These are phyloP conservation scores for Piper betle DNA, from an alignment of 164 flowering plant species.

Conservation along the genomic window DNA sequence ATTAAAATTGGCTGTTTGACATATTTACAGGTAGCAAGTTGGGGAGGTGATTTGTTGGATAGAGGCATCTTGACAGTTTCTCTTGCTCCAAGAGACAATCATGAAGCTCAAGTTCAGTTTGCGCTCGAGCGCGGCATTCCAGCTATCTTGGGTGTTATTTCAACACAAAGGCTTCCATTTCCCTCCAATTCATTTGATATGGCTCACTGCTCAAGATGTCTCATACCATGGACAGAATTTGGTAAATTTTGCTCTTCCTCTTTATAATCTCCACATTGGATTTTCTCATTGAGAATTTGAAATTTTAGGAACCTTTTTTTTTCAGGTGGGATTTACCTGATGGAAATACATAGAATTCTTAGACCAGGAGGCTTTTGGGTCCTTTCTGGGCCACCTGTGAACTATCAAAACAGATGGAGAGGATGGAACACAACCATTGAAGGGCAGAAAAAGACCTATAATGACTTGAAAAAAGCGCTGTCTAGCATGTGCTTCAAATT, in stretches of 20 bases:
- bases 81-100: slow-evolving; percentile 98
- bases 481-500: slow-evolving; percentile 83
- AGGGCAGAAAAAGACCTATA: slow-evolving; percentile 77
- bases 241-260: slow-evolving; percentile 28
- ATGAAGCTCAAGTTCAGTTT: slow-evolving; percentile 98
- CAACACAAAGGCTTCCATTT: slow-evolving; percentile 94
- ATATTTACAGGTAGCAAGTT: slow-evolving; percentile 77
- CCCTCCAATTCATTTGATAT: slow-evolving; percentile 94
- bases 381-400: slow-evolving; percentile 96
- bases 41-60: slow-evolving; percentile 97
- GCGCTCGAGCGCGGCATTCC: slow-evolving; percentile 98
- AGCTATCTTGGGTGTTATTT: slow-evolving; percentile 86
- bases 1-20: background rate
- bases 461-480: slow-evolving; percentile 60
- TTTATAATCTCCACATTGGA: background rate
- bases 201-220: slow-evolving; percentile 99
- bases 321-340: slow-evolving; percentile 92
- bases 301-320: background rate
- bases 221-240: slow-evolving; percentile 98
- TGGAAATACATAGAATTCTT: slow-evolving; percentile 84
- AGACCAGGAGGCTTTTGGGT: slow-evolving; percentile 99
- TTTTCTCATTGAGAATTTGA: background rate
- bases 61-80: slow-evolving; percentile 85
- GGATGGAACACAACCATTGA: slow-evolving; percentile 97
- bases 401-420: slow-evolving; percentile 75